Conservation (phyloP, 164 flowering plant genomes). For the Aristolochia fimbriata region DNA sequence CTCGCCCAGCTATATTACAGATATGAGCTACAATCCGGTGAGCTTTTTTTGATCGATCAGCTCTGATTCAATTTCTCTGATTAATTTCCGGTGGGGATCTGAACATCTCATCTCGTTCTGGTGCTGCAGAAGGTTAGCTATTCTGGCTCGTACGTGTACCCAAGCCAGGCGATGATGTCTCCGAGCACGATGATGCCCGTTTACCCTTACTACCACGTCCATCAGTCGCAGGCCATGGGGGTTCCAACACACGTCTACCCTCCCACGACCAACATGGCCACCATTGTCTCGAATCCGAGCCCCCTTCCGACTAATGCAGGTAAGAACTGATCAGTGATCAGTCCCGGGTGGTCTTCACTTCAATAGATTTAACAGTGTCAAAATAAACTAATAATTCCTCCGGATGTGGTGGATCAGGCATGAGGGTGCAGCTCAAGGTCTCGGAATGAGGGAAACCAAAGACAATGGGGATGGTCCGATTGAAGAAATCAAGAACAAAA, state of each 20-base stretch:
- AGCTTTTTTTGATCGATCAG: not conserved
- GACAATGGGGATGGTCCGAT: not conserved
- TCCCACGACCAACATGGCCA: constrained; percentile 36
- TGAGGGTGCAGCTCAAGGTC: constrained; percentile 21
- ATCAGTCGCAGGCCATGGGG: constrained; percentile 67
- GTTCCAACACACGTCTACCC: constrained; percentile 52
- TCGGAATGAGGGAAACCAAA: constrained; percentile 8
- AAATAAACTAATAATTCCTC: constrained; percentile 33
- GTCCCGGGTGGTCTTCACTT: not conserved
- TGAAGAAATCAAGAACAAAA: constrained; percentile 2
- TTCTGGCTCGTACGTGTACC: constrained; percentile 54
- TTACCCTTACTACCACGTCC: constrained; percentile 60
- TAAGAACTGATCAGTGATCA: not conserved
- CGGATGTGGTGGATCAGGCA: constrained; percentile 55
- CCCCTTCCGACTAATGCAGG: constrained; percentile 51
- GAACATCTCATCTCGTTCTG: too few relatives aligned
- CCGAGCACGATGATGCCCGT: constrained; percentile 62
- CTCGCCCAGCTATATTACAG: constrained; percentile 57
- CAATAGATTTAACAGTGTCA: not conserved
- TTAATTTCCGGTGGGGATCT: too few relatives aligned
- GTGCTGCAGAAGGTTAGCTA: constrained; percentile 44
- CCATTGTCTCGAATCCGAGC: constrained; percentile 59
- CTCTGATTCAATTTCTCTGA: too few relatives aligned
- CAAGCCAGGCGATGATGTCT: constrained; percentile 45
- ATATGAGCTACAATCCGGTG: constrained; percentile 58